phyloP scores from a whole-genome alignment of 192 early-diverging fungal genomes.

The Spizellomyces sp. region DNA sequence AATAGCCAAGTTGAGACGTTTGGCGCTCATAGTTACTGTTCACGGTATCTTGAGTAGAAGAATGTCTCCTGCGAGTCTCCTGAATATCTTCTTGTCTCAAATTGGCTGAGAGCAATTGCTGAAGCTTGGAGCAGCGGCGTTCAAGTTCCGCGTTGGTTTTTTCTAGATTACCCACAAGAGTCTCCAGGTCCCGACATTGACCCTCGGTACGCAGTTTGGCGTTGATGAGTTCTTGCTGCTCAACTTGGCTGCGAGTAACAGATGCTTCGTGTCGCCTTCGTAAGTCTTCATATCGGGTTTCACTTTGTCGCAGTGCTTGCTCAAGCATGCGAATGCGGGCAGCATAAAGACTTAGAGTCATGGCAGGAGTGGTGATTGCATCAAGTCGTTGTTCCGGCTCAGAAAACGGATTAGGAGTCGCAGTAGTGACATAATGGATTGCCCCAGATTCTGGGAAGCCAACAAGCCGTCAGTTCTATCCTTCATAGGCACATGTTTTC shows the following conservation, averaged over 20 bases:
- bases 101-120: background rate
- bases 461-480: too few relatives aligned
- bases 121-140: constrained; percentile 11
- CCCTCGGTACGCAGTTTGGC: constrained; percentile 24
- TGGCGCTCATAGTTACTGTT: too few relatives aligned
- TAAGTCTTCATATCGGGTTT: constrained; percentile 25
- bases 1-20: too few relatives aligned
- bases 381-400: background rate
- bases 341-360: constrained; percentile 19
- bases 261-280: constrained; percentile 17
- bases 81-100: background rate
- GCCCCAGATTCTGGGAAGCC: too few relatives aligned
- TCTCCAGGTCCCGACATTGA: constrained; percentile 24
- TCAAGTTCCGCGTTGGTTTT: constrained; percentile 18
- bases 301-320: constrained; percentile 29
- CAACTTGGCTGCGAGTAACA: background rate
- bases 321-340: constrained; percentile 25
- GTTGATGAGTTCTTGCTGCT: constrained; percentile 27
- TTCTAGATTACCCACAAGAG: background rate
- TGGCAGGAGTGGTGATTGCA: background rate
- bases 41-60: too few relatives aligned
- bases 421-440: background rate
- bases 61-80: too few relatives aligned
- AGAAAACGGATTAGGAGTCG: background rate
- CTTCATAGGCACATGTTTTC: too few relatives aligned